A percentile compares a stretch with the other conserved stretches of the same genome.
Conservation (phyloP, 2,329 filamentous ascomycete species). For the Mariannaea elegans region DNA sequence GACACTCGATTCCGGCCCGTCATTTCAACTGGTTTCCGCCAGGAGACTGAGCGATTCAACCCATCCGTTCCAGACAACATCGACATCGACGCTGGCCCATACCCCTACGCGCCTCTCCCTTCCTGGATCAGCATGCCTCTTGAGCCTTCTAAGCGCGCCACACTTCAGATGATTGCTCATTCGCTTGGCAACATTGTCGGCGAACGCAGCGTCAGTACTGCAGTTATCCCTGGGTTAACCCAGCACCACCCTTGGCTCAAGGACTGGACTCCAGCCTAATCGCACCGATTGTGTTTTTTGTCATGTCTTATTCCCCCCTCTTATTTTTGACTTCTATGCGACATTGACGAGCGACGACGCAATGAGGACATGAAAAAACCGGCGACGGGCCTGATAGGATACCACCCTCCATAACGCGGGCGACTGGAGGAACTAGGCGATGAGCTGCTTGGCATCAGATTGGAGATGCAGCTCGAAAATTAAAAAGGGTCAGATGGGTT, state of each 20-base stretch:
- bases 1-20: constrained; percentile 24
- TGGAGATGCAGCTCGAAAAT: neutral
- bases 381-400: neutral
- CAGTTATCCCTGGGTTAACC: constrained; percentile 31
- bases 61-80: constrained; percentile 30
- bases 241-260: constrained; percentile 37
- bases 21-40: constrained; percentile 30
- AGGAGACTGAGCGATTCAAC: constrained; percentile 26
- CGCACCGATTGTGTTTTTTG: neutral
- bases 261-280: constrained; percentile 33
- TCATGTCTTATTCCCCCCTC: constrained; percentile 8
- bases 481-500: neutral
- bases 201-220: constrained; percentile 37
- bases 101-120: constrained; percentile 26
- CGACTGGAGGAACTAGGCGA: constrained; percentile 13
- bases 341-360: constrained; percentile 25
- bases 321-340: constrained; percentile 1
- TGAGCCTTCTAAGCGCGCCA: constrained; percentile 34
- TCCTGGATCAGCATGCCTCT: constrained; percentile 18
- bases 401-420: neutral
- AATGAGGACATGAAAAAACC: constrained; percentile 24
- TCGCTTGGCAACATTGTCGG: constrained; percentile 39
- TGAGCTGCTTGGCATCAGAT: constrained; percentile 9
- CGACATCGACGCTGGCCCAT: constrained; percentile 21
- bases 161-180: constrained; percentile 38